These are phyloP conservation scores for Medicago ruthenica DNA, from an alignment of 306 rosid species.

Conservation along the genomic window DNA sequence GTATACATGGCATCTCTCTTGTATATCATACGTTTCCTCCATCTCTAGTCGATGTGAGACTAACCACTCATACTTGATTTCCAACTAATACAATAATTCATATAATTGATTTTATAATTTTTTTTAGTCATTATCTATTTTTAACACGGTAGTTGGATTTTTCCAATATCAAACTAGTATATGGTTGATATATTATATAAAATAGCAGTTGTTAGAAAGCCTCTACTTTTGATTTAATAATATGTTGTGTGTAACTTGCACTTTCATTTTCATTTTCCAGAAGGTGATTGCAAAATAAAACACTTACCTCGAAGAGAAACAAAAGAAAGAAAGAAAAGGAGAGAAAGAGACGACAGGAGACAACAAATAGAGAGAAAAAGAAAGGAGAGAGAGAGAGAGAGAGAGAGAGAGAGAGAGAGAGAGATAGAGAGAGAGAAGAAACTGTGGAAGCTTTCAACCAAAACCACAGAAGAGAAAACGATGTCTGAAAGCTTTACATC, in stretches of 20 bases:
- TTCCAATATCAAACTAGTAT: not conserved
- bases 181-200: not conserved
- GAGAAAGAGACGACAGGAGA: conserved; percentile 69
- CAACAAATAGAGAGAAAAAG: conserved; percentile 45
- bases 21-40: no score
- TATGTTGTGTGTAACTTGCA: conserved; percentile 12
- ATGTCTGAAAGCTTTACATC: conserved; percentile 75
- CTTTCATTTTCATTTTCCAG: not conserved
- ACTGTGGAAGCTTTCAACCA: conserved; percentile 64
- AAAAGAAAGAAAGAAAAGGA: conserved; percentile 4
- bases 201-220: conserved; percentile 7
- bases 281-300: not conserved
- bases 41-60: no score
- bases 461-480: conserved; percentile 70
- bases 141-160: not conserved
- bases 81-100: no score
- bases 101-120: not conserved
- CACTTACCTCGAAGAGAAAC: not conserved
- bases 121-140: not conserved
- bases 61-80: no score
- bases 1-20: no score
- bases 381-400: conserved; percentile 18
- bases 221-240: not conserved
- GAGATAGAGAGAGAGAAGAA: conserved; percentile 34
- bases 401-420: conserved; percentile 32